Evolutionary conservation across 148 eudicot genomes (phyloP).

Genomic region (Beta vulgaris): DNA sequence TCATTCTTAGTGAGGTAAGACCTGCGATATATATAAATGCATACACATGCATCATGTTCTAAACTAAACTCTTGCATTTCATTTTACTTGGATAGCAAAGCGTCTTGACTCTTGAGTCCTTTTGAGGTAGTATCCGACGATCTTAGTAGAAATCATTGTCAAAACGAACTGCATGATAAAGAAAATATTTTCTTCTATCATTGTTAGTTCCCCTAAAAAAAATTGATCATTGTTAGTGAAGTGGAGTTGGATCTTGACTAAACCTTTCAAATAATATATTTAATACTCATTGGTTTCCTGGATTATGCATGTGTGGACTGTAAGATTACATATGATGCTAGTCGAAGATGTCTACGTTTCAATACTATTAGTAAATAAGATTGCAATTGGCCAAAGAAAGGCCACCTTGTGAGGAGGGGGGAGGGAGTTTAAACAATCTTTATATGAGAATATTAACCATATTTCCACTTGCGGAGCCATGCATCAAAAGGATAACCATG

Average conservation of each 20-base stretch:
- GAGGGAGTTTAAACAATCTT: too few relatives aligned
- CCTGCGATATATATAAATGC: background rate
- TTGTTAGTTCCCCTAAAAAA: too few relatives aligned
- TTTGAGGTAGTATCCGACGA: background rate
- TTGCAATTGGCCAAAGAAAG: background rate
- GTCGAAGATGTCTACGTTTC: background rate
- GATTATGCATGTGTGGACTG: background rate
- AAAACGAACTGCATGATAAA: background rate
- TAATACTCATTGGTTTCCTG: background rate
- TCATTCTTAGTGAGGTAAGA: conserved; percentile 88
- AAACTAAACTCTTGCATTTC: background rate
- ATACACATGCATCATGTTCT: background rate
- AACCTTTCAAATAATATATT: background rate
- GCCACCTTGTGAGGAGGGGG: too few relatives aligned
- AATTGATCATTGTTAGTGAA: too few relatives aligned
- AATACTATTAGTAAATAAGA: background rate
- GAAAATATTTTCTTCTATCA: too few relatives aligned
- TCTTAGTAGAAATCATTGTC: background rate
- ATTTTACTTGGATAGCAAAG: background rate
- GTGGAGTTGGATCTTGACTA: background rate
- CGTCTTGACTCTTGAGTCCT: too few relatives aligned
- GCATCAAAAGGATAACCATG: too few relatives aligned
- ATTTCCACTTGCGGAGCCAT: too few relatives aligned
- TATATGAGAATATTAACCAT: too few relatives aligned
- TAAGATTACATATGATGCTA: too few relatives aligned